A percentile compares a stretch with the other conserved stretches of the same genome.
Conservation (phyloP, 108 stramenopile genomes). For the Schizochytrium sp. region DNA sequence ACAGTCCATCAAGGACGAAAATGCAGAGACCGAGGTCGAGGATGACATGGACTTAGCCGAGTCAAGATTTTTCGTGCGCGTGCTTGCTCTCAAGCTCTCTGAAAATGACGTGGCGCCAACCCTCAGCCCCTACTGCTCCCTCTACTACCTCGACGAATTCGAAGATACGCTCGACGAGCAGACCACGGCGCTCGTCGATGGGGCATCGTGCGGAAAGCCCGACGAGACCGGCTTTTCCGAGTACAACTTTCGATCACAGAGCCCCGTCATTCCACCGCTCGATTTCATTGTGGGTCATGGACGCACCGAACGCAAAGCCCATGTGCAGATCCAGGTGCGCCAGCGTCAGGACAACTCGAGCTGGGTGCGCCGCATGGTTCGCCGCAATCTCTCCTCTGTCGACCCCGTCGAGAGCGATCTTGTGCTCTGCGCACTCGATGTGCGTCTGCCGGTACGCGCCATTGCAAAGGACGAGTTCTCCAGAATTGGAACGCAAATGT, state of each 20-base stretch:
- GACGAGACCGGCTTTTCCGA: background rate
- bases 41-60: background rate
- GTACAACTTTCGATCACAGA: background rate
- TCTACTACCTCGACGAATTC: background rate
- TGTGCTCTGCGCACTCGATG: background rate
- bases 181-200: background rate
- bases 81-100: background rate
- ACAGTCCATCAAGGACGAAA: background rate
- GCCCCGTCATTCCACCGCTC: background rate
- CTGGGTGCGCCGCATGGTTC: background rate
- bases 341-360: background rate
- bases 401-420: background rate
- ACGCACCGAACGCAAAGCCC: background rate
- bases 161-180: background rate
- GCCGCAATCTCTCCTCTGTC: background rate
- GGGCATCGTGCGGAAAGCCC: background rate
- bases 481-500: background rate
- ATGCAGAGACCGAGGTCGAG: background rate
- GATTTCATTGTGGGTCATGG: background rate
- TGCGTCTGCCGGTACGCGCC: background rate
- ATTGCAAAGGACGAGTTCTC: background rate
- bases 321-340: background rate
- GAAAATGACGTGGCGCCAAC: background rate
- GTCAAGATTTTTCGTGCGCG: background rate
- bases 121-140: background rate